Base-by-base conservation (phyloP, 2,329 filamentous ascomycete genomes). In the Xylaria sp. region DNA sequence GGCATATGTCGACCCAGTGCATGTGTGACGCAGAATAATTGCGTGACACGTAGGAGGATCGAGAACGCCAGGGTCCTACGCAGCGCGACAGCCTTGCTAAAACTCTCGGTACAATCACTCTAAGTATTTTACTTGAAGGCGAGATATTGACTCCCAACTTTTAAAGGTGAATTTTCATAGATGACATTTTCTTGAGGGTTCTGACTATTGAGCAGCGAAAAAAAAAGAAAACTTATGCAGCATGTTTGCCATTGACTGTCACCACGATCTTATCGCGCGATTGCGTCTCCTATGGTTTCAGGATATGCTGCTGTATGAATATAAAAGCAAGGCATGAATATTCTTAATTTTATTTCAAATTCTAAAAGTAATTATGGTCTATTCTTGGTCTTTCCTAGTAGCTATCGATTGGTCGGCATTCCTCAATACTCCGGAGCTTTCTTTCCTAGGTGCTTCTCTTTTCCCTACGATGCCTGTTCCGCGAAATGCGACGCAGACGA, bases 391-490 rank as follows among this genome's bases (percentile, higher is more conserved):
- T 39, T 25, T 41, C 20, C 57, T 34, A 2, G 41, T 46, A 8
- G 20, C 9, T 20, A 44, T 25, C 2, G 54, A 23, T 7, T 55
- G 39, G 1, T 23, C 44, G 25, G 15, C 25, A 23, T 37, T 34
- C 13, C 44, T 28, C 15, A 51, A 0, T 20, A 59, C 73, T 2
- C 56, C 68, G 5, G 70, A 44, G 4, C 54, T 41, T 28, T 57
- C 59, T n/a, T 61, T 20, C 1, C 70, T 55, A 5, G 48, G 20
- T 54, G 66, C 73, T 55, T 76, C 75, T 9, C 78, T 75, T 76
- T 82, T 84, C 12, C 87, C 87, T 6, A 88, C 82, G 56, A 88
- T 83, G 3, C 87, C 86, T 41, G 85, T 83, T 8, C 84, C 84
- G 10, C 85, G 81, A 69, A 89, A 88, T 0, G 83, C 82, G 2